phyloP scores from a whole-genome alignment of 768 basidiomycete genomes.

The Ramaria sp. region DNA sequence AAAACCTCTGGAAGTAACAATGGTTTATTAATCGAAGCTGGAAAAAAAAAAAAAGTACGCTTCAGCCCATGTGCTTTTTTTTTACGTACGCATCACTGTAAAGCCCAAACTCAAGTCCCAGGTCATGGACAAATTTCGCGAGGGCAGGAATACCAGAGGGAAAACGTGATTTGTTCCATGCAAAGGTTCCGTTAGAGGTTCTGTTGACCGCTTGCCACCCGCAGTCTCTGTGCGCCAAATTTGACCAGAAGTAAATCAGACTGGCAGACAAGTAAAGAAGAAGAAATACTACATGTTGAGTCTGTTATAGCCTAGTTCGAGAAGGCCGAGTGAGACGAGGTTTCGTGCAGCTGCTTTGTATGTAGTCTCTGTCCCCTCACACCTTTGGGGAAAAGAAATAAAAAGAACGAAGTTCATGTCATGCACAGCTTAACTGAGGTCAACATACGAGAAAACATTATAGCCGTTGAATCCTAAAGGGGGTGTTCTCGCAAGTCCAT shows the following conservation, averaged over 20 bases:
- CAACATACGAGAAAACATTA: slow-evolving; percentile 32
- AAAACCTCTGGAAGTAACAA: slow-evolving; percentile 22
- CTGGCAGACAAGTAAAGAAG: not conserved
- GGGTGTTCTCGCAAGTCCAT: slow-evolving; percentile 32
- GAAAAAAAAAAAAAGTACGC: no score
- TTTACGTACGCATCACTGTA: slow-evolving; percentile 12
- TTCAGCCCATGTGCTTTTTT: not conserved
- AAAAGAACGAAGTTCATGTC: no score
- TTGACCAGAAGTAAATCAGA: not conserved
- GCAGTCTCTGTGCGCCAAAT: slow-evolving; percentile 26
- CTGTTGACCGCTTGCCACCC: slow-evolving; percentile 35
- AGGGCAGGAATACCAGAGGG: slow-evolving; percentile 30
- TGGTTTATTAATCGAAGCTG: no score
- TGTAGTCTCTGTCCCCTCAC: slow-evolving; percentile 29
- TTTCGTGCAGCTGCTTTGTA: slow-evolving; percentile 30
- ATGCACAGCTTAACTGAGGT: not conserved
- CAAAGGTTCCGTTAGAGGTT: slow-evolving; percentile 25
- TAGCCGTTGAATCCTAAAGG: slow-evolving; percentile 41
- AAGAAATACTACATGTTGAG: slow-evolving; percentile 27
- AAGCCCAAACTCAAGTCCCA: slow-evolving; percentile 10
- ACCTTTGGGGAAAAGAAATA: slow-evolving; percentile 21
- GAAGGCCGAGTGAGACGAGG: slow-evolving; percentile 27
- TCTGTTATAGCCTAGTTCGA: slow-evolving; percentile 29
- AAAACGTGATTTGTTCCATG: slow-evolving; percentile 30
- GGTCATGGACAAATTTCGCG: slow-evolving; percentile 21